Percentiles rank a stretch among this genome's conserved stretches.
phyloP scores from a whole-genome alignment of 2,329 filamentous ascomycete genomes.

The Venturia asperata region DNA sequence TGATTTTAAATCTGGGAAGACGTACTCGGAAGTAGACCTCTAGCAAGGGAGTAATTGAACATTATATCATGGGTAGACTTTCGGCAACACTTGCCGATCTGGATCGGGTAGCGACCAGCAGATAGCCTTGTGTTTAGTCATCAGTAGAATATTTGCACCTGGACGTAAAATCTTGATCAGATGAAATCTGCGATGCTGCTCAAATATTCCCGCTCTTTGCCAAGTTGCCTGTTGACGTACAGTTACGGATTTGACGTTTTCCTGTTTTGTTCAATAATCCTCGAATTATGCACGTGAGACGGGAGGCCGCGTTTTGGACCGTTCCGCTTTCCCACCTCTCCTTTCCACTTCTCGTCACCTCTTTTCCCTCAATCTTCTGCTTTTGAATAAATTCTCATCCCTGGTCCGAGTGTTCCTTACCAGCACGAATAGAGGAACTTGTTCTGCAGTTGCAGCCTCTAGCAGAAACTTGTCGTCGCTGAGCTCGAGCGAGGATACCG shows the following conservation, averaged over 20 bases:
- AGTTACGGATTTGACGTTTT: too few relatives aligned
- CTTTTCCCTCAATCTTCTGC: not conserved
- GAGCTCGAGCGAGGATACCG: not conserved
- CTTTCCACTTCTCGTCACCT: not conserved
- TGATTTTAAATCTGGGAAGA: too few relatives aligned
- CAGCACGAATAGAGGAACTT: not conserved
- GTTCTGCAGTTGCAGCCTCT: not conserved
- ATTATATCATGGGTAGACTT: not conserved
- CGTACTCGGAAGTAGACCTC: not conserved
- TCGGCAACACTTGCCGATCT: slow-evolving; percentile 8
- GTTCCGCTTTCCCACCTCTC: too few relatives aligned
- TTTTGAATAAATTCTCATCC: not conserved
- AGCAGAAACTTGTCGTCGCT: not conserved
- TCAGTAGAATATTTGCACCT: not conserved
- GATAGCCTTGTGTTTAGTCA: not conserved
- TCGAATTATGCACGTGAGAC: too few relatives aligned
- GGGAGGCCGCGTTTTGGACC: too few relatives aligned
- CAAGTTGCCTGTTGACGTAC: too few relatives aligned
- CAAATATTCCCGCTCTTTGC: not conserved
- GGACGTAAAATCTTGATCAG: not conserved
- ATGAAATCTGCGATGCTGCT: not conserved
- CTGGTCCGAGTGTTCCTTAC: not conserved
- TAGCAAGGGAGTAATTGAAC: not conserved
- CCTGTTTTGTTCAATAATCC: too few relatives aligned
- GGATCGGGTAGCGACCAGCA: slow-evolving; percentile 4